Conservation (phyloP, 1,284 basidiomycete species). For the Ceratobasidium sp. region DNA sequence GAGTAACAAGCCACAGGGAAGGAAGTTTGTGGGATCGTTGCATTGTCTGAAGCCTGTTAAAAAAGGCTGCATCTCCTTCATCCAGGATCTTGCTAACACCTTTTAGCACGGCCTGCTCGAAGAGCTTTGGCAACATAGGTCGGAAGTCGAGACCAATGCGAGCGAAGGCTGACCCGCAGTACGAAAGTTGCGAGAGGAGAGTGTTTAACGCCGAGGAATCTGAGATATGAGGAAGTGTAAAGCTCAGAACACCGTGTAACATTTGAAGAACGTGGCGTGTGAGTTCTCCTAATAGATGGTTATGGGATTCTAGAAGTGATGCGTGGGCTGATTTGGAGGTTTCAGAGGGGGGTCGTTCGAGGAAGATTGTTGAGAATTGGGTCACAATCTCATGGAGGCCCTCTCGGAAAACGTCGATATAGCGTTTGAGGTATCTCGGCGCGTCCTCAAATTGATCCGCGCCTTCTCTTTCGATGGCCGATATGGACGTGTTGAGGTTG, state of each 20-base stretch:
- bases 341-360: slow-evolving; percentile 66
- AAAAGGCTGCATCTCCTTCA: slow-evolving; percentile 56
- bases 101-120: slow-evolving; percentile 70
- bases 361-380: slow-evolving; percentile 91
- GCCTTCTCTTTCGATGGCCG: slow-evolving; percentile 62
- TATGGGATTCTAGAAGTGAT: slow-evolving; percentile 44
- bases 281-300: slow-evolving; percentile 49
- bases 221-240: slow-evolving; percentile 55
- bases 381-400: slow-evolving; percentile 91
- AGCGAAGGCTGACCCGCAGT: slow-evolving; percentile 91
- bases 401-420: slow-evolving; percentile 93
- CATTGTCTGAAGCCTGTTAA: slow-evolving; percentile 31
- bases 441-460: slow-evolving; percentile 65
- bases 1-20: slow-evolving; percentile 66
- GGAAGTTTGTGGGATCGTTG: slow-evolving; percentile 38
- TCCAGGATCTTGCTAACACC: slow-evolving; percentile 61
- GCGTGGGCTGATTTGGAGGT: slow-evolving; percentile 4
- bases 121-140: slow-evolving; percentile 71
- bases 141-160: slow-evolving; percentile 92
- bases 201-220: slow-evolving; percentile 81
- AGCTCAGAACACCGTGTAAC: slow-evolving; percentile 50
- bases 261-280: slow-evolving; percentile 49
- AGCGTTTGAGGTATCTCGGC: slow-evolving; percentile 83
- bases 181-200: slow-evolving; percentile 90
- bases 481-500: slow-evolving; percentile 65